A percentile compares a stretch with the other conserved stretches of the same genome.
Conservation (phyloP, 306 rosid genomes). For the Echinosophora koreensis region DNA sequence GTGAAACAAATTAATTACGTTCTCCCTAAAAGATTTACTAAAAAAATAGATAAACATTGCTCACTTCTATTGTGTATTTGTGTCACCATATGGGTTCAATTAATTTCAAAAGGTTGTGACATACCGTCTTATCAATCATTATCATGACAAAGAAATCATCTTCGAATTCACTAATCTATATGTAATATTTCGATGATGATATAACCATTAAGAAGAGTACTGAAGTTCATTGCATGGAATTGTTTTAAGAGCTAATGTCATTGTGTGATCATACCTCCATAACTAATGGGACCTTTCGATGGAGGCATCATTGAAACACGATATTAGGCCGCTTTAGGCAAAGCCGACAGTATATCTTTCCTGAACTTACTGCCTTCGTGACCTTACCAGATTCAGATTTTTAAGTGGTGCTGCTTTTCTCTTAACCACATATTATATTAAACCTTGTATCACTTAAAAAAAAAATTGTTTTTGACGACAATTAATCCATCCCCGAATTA, state of each 20-base stretch:
- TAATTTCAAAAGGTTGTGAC: constrained; percentile 2
- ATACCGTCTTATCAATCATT: constrained; percentile 32
- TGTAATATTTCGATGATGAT: background rate
- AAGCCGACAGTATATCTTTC: constrained; percentile 35
- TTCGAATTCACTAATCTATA: constrained; percentile 1
- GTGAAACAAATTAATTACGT: too few species aligned
- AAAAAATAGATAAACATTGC: background rate
- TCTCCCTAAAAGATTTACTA: too few species aligned
- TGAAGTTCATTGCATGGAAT: constrained; percentile 48
- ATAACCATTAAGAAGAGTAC: constrained; percentile 4
- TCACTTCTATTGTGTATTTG: background rate
- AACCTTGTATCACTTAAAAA: background rate
- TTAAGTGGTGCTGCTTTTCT: constrained; percentile 18
- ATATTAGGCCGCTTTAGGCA: constrained; percentile 20
- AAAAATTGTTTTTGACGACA: background rate
- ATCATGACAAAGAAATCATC: background rate
- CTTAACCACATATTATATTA: background rate
- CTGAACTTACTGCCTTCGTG: background rate
- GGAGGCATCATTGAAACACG: constrained; percentile 35
- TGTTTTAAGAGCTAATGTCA: constrained; percentile 47
- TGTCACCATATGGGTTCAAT: background rate
- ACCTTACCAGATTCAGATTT: background rate
- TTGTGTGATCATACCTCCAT: constrained; percentile 58
- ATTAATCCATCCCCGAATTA: background rate
- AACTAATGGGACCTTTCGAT: constrained; percentile 45